Percentiles rank a stretch among this genome's conserved stretches.
Conservation (phyloP, 805 yeast species). For the Pichia paraexigua region DNA sequence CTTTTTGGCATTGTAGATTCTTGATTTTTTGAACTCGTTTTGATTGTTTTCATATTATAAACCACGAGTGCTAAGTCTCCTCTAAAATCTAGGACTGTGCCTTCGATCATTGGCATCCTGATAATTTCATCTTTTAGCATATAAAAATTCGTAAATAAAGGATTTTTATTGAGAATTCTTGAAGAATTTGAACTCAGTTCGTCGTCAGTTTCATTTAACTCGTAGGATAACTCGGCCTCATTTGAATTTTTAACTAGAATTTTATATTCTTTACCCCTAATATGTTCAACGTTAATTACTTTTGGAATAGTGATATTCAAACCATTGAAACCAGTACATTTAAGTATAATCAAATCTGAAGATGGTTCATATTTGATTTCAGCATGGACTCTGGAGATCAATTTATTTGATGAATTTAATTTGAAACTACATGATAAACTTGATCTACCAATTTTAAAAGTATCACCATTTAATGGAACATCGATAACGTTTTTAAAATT, state of each 20-base stretch:
- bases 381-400: constrained; percentile 63
- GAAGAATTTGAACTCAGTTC: constrained; percentile 8
- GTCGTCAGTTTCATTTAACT: neutral
- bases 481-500: constrained; percentile 16
- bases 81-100: constrained; percentile 61
- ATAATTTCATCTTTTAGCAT: constrained; percentile 58
- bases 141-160: constrained; percentile 42
- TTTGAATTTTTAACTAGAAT: constrained; percentile 11
- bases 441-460: constrained; percentile 58
- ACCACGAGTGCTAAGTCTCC: constrained; percentile 38
- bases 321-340: constrained; percentile 82
- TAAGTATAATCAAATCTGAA: constrained; percentile 39
- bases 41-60: neutral
- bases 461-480: constrained; percentile 31
- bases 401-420: constrained; percentile 41
- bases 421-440: constrained; percentile 48
- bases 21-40: neutral
- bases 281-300: constrained; percentile 23
- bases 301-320: constrained; percentile 57
- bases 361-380: constrained; percentile 36
- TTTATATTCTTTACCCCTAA: constrained; percentile 15
- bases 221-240: neutral
- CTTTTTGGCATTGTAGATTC: neutral
- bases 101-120: constrained; percentile 52
- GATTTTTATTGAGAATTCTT: constrained; percentile 35